phyloP scores from a whole-genome alignment of 352 stramenopile genomes.

The Globisporangium recalcitrans region DNA sequence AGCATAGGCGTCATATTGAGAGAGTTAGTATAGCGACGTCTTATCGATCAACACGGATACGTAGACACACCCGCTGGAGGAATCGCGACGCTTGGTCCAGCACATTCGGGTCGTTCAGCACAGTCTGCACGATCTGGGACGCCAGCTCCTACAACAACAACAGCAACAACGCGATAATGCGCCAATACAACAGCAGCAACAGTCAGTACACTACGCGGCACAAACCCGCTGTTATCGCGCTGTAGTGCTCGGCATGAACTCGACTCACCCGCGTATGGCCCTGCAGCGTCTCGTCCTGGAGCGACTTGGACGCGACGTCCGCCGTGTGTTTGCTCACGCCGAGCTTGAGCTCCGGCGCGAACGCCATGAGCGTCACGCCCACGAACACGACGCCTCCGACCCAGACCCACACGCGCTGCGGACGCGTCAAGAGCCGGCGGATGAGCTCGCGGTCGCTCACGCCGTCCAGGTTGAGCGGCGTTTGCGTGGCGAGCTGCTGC shows the following conservation, averaged over 20 bases:
- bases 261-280: constrained; percentile 41
- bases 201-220: neutral
- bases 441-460: constrained; percentile 46
- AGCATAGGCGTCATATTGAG: constrained; percentile 2
- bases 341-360: constrained; percentile 69
- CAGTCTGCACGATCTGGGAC: constrained; percentile 83
- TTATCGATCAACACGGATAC: neutral
- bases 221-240: neutral
- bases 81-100: constrained; percentile 75
- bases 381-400: constrained; percentile 31
- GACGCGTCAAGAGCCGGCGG: constrained; percentile 31
- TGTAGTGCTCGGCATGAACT: neutral
- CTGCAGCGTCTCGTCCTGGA: constrained; percentile 80
- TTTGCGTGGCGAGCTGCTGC: neutral
- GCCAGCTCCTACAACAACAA: constrained; percentile 38
- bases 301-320: constrained; percentile 71
- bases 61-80: constrained; percentile 47
- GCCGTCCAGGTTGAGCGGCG: constrained; percentile 11
- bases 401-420: constrained; percentile 58
- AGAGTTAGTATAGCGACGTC: constrained; percentile 4
- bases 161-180: neutral
- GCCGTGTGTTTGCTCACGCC: constrained; percentile 80
- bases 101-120: constrained; percentile 82
- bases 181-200: neutral
- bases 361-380: constrained; percentile 58